Evolutionary conservation across 2,329 filamentous ascomycete species (phyloP), one percentile per base, ranked within the genome.

Genomic region (Monilinia fructicola): DNA sequence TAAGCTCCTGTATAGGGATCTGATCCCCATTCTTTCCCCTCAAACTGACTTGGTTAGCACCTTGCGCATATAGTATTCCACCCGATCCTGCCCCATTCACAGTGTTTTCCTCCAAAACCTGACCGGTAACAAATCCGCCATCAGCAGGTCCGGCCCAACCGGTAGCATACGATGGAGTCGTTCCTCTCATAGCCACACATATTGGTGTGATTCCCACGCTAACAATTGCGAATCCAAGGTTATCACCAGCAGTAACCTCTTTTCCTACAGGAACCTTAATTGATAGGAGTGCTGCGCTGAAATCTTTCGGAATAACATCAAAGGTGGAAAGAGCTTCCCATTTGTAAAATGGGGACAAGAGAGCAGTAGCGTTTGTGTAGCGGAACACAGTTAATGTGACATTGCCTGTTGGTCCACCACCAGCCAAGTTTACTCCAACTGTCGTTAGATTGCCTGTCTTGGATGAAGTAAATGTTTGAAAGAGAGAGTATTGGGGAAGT

Each of bases 311-410:
- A 5, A 52, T 44, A 12, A 72, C 42, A 18, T 54, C 54, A 12
- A 56, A 56, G 0, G 68, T 69, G 1, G 71, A 65, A 2, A 74
- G 60, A 12, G 71, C 71, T 54, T 72, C 70, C 70, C 71, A 73
- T 12, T 68, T 35, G 31, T 69, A 74, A 31, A 67, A 67, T 2
- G 72, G 68, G 2, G 73, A 71, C 58, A 70, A 68, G 54, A 73
- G 71, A 18, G 70, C 66, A 0, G 64, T 71, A 28, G 70, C 68
- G 50, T 70, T 70, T 23, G 65, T 31, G 59, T 69, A 73, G 1
- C 70, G 68, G 61, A 73, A 73, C 10, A 72, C 54, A 7, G 70
- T 70, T 28, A 71, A 38, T 4, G 66, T 67, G 4, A 69, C 48
- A 21, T 69, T 70, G 14, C 48, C 66, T 14, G 67, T 70, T 10